Percentiles rank a stretch among this genome's conserved stretches.
Conservation (phyloP, 176 grass and related monocot species). For the Lolium perenne region DNA sequence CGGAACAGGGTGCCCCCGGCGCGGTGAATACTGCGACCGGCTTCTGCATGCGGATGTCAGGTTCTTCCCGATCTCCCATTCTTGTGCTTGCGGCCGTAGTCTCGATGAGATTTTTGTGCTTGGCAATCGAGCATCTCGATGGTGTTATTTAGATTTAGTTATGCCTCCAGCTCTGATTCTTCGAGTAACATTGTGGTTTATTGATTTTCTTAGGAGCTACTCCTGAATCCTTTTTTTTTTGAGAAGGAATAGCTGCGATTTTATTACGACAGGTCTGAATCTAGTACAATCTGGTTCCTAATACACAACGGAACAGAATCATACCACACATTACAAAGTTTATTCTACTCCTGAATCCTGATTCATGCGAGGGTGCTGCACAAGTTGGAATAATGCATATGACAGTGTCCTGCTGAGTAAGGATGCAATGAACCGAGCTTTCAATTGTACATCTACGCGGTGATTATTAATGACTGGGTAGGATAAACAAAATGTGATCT, state of each 20-base stretch:
- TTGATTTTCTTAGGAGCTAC: background rate
- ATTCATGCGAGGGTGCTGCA: background rate
- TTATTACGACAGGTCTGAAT: too few species aligned
- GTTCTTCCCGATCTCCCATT: background rate
- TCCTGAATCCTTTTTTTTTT: background rate
- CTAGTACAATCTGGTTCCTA: too few species aligned
- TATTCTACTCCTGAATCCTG: background rate
- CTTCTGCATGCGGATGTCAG: slow-evolving; percentile 51
- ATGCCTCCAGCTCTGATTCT: background rate
- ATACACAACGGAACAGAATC: too few species aligned
- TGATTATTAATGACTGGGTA: slow-evolving; percentile 5
- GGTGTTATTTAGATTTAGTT: too few species aligned
- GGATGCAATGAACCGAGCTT: too few species aligned
- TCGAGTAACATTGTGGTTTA: background rate
- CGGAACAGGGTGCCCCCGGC: background rate
- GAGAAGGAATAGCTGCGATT: too few species aligned
- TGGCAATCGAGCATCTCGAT: background rate
- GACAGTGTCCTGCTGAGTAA: background rate
- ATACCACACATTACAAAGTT: too few species aligned
- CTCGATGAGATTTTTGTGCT: background rate
- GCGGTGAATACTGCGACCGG: slow-evolving; percentile 32
- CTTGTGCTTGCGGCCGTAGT: background rate
- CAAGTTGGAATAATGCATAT: slow-evolving; percentile 37
- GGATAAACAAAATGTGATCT: background rate
- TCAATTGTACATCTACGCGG: too few species aligned